Conservation (phyloP, 208 protist species). For the Leishmania tropica region DNA sequence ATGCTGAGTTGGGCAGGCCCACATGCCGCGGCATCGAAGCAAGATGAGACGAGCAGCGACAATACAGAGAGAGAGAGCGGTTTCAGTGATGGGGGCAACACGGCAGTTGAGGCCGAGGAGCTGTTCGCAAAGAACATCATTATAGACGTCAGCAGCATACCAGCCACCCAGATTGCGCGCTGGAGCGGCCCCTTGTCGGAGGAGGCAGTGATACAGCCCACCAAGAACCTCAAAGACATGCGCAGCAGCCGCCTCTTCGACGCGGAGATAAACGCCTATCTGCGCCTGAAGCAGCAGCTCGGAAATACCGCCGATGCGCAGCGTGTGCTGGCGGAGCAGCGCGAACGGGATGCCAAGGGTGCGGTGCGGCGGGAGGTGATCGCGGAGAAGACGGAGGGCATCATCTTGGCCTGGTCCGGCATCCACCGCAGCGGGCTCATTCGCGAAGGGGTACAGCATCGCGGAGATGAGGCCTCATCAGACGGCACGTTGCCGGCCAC, state of each 20-base stretch:
- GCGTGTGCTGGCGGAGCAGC: conserved; percentile 41
- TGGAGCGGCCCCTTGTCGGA: conserved; percentile 56
- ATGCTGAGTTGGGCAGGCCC: conserved; percentile 21
- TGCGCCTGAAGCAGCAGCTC: conserved; percentile 53
- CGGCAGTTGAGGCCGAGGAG: conserved; percentile 1
- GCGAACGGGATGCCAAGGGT: conserved; percentile 22
- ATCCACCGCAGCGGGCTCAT: conserved; percentile 82
- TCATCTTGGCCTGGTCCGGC: conserved; percentile 74
- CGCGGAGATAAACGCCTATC: conserved; percentile 56
- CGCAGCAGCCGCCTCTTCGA: conserved; percentile 74
- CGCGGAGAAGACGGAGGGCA: conserved; percentile 28
- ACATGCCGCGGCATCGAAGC: neutral
- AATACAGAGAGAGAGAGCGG: neutral
- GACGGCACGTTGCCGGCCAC: conserved; percentile 13
- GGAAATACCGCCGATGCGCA: conserved; percentile 51
- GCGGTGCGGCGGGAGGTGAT: conserved; percentile 47
- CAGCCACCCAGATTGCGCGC: conserved; percentile 49
- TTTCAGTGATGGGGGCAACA: neutral
- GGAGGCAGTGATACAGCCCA: conserved; percentile 54
- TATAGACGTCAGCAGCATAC: conserved; percentile 65
- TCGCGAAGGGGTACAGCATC: conserved; percentile 24
- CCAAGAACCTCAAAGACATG: conserved; percentile 80
- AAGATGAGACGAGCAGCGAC: neutral
- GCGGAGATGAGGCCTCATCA: neutral
- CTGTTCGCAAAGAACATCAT: conserved; percentile 69